A percentile compares a stretch with the other conserved stretches of the same genome.
Conservation (phyloP, 176 grass and related monocot species). For the Aechmea fasciata region DNA sequence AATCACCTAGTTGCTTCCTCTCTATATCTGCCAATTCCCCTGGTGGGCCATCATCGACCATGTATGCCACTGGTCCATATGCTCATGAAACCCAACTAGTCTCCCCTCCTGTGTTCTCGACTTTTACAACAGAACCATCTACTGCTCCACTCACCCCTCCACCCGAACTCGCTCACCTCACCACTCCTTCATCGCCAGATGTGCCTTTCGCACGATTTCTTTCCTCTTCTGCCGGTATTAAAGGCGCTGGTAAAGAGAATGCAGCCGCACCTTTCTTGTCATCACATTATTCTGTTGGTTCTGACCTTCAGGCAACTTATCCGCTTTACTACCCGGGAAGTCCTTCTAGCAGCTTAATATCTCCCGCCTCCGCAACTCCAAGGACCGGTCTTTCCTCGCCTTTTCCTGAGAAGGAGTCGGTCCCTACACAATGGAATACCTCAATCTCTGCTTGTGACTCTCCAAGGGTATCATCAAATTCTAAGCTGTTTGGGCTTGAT, state of each 20-base stretch:
- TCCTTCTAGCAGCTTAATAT: conserved; percentile 83
- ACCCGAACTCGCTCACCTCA: conserved; percentile 70
- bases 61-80: conserved; percentile 75
- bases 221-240: conserved; percentile 53
- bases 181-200: conserved; percentile 83
- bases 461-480: conserved; percentile 44
- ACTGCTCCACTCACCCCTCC: conserved; percentile 83
- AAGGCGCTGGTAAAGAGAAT: conserved; percentile 52
- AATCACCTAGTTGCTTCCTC: conserved; percentile 66
- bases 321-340: conserved; percentile 63
- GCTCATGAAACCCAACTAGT: conserved; percentile 82
- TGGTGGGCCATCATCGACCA: conserved; percentile 56
- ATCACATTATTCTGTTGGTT: conserved; percentile 48
- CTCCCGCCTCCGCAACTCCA: conserved; percentile 75
- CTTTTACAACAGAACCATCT: conserved; percentile 82
- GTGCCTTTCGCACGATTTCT: conserved; percentile 78
- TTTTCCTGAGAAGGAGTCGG: conserved; percentile 53
- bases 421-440: conserved; percentile 47
- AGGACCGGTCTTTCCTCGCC: conserved; percentile 78
- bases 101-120: conserved; percentile 76
- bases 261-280: conserved; percentile 37
- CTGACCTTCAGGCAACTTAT: conserved; percentile 55
- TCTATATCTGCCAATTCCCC: conserved; percentile 69
- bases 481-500: conserved; percentile 64
- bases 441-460: conserved; percentile 75